phyloP scores from a whole-genome alignment of 2,329 filamentous ascomycete species.

The Clonostachys solani region DNA sequence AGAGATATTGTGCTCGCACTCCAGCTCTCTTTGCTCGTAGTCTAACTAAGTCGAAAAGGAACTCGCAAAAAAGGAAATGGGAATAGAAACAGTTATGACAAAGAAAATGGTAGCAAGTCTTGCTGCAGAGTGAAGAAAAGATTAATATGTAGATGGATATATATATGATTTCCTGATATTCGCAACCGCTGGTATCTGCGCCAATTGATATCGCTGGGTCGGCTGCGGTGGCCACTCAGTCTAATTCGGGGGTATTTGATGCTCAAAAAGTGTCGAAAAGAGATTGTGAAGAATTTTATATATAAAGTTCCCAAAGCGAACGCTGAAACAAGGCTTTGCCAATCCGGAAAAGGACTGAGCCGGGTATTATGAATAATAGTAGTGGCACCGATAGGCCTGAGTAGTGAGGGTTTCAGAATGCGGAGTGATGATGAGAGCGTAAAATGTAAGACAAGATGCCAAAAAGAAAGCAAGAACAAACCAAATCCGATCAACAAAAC shows the following conservation, averaged over 20 bases:
- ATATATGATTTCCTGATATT: not conserved
- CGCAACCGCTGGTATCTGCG: not conserved
- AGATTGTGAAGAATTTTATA: conserved; percentile 1
- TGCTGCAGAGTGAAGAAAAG: not conserved
- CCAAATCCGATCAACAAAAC: not conserved
- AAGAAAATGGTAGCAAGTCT: not conserved
- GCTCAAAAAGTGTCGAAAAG: conserved; percentile 3
- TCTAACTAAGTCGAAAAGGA: no score
- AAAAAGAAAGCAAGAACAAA: conserved; percentile 3
- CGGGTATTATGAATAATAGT: conserved; percentile 14
- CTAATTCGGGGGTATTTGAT: conserved; percentile 31
- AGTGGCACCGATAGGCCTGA: not conserved
- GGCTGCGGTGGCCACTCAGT: conserved; percentile 21
- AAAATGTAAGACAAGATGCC: conserved; percentile 11
- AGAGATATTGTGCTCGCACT: no score
- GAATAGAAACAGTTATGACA: no score
- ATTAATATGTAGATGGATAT: conserved; percentile 1
- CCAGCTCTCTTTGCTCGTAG: no score
- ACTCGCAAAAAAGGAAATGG: no score
- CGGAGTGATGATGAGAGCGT: conserved; percentile 14
- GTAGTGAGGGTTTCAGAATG: conserved; percentile 2
- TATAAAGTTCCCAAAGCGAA: conserved; percentile 1
- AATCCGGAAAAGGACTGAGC: conserved; percentile 1
- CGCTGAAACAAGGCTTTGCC: conserved; percentile 1
- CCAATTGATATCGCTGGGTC: no score